A percentile compares a stretch with the other conserved stretches of the same genome.
These are phyloP conservation scores for Aspergillus kassunensis DNA, from an alignment of 495 filamentous ascomycete species.

Conservation along the genomic window DNA sequence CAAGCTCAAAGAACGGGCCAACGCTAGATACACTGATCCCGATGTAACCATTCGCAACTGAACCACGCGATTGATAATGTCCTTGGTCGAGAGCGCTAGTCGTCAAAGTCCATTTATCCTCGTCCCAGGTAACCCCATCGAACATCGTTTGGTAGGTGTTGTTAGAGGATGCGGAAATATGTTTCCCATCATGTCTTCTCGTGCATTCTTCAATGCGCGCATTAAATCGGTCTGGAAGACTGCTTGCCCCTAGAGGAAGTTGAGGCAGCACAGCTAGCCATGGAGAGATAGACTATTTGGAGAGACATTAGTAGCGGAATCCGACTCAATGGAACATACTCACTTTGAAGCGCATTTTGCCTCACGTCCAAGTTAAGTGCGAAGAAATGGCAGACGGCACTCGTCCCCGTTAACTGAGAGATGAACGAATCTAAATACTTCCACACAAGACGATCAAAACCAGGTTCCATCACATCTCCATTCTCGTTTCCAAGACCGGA, in stretches of 20 bases:
- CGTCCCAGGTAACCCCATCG: constrained; percentile 56
- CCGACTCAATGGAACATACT: neutral
- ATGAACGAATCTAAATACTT: neutral
- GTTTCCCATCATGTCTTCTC: constrained; percentile 6
- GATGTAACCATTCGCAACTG: constrained; percentile 61
- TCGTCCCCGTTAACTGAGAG: too few relatives aligned
- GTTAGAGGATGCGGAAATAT: neutral
- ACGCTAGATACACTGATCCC: constrained; percentile 59
- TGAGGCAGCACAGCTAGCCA: neutral
- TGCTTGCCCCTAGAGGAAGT: constrained; percentile 1
- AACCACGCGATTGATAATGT: constrained; percentile 59
- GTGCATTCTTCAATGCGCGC: constrained; percentile 8
- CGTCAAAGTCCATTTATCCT: constrained; percentile 57
- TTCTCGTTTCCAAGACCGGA: constrained; percentile 18
- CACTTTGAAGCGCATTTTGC: constrained; percentile 9
- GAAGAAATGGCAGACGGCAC: too few relatives aligned
- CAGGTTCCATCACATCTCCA: constrained; percentile 4
- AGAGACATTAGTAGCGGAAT: neutral
- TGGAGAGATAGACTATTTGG: neutral
- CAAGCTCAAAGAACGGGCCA: constrained; percentile 68
- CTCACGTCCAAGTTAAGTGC: too few relatives aligned
- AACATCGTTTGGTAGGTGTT: constrained; percentile 47
- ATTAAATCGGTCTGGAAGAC: neutral
- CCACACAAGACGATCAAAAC: neutral
- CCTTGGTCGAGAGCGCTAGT: constrained; percentile 55